Base-by-base conservation (phyloP, 1,284 basidiomycete species). In the Mycosarcoma maydis region DNA sequence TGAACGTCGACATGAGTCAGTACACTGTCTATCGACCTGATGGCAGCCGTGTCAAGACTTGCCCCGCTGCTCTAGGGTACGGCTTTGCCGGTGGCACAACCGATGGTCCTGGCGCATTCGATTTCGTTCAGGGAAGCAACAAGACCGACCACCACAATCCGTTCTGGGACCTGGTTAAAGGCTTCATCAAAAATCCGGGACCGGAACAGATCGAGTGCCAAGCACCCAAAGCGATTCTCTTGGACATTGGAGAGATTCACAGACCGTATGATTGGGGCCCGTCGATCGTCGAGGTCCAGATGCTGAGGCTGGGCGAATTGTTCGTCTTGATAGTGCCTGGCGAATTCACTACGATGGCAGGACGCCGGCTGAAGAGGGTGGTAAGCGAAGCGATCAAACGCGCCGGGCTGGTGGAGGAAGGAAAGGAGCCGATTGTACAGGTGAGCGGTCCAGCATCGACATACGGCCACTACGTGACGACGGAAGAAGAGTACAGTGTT, bases 61-160 rank as follows among this genome's bases (percentile, higher is more conserved):
- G 91, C 78, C 90, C 91, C 9, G 85, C 90, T 56, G 91, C 90
- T 32, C 84, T 92, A 82, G 91, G 57, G 37, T 50, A 69, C 19
- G 57, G 61, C 26, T 65, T 58, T 41, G 57, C 44, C 2, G 90
- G 89, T 46, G 90, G 90, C 71, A 92, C 90, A 20, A 91, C 90
- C 87, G 90, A 75, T 57, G 91, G 91, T 0, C 90, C 91, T 1
- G 91, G 91, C 14, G 87, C 88, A 0, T 90, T 92, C 67, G 90
- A 92, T 78, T 92, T 92, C 73, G 83, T 88, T 26, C 91, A 92
- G 83, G 90, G 91, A 4, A 85, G 87, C 66, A 91, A 91, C 78
- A 85, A 86, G 9, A 87, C 88, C 14, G 73, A 75, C 43, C 59
- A 60, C 53, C 89, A 89, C 81, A 92, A 92, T 77, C 89, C 90